These are phyloP conservation scores for Striga hermonthica DNA, from an alignment of 305 asterid species.

Conservation along the genomic window DNA sequence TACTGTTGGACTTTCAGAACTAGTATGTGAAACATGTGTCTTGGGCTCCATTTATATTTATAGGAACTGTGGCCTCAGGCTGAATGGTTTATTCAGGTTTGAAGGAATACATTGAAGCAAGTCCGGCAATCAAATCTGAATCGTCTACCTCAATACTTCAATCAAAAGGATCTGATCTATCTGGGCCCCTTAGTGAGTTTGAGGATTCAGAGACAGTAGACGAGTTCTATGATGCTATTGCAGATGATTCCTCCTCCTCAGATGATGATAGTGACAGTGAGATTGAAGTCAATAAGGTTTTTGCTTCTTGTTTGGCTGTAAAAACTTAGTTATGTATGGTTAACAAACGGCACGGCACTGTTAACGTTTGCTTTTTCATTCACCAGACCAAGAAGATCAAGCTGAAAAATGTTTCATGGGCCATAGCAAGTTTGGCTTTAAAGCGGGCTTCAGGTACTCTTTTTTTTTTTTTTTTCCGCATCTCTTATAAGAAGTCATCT, in stretches of 20 bases:
- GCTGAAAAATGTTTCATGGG: constrained; percentile 88
- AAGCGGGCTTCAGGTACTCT: constrained; percentile 58
- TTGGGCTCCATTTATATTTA: constrained; percentile 19
- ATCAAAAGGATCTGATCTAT: constrained; percentile 53
- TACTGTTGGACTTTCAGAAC: not conserved
- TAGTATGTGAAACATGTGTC: not conserved
- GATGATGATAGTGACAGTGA: constrained; percentile 64
- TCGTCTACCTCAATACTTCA: constrained; percentile 51
- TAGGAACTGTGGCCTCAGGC: constrained; percentile 22
- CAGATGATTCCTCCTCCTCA: constrained; percentile 66
- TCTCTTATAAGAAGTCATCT: constrained; percentile 22
- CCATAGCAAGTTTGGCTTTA: constrained; percentile 59
- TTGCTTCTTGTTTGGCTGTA: constrained; percentile 14
- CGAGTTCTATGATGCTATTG: constrained; percentile 88
- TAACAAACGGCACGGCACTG: constrained; percentile 18
- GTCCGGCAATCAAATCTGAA: constrained; percentile 54
- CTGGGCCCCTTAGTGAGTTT: constrained; percentile 53
- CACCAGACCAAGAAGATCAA: constrained; percentile 64
- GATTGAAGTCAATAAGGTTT: constrained; percentile 44
- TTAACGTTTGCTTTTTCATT: constrained; percentile 21
- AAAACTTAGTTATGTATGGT: constrained; percentile 16
- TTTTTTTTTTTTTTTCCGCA: constrained; percentile 29
- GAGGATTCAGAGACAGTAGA: constrained; percentile 70
- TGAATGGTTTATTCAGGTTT: constrained; percentile 55
- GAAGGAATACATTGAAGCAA: constrained; percentile 93